These are phyloP conservation scores for Sporisorium scitamineum DNA, from an alignment of 1,284 basidiomycete genomes.

Conservation along the genomic window DNA sequence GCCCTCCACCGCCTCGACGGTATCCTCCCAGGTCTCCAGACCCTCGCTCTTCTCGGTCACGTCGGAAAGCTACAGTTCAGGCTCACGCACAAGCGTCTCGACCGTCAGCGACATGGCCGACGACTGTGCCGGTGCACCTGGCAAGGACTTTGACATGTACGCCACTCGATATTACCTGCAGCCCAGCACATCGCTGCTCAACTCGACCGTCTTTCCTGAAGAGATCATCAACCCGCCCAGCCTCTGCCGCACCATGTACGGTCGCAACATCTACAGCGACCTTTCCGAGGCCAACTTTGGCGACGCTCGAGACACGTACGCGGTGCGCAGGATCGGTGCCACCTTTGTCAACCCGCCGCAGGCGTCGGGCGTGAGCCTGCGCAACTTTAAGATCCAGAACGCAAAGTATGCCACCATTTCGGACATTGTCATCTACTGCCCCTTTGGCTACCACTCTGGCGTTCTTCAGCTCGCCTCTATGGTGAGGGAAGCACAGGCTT, in stretches of 20 bases:
- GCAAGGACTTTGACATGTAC: slow-evolving; percentile 9
- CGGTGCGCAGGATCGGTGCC: slow-evolving; percentile 31
- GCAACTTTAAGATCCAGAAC: slow-evolving; percentile 70
- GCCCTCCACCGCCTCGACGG: slow-evolving; percentile 49
- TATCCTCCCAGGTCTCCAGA: slow-evolving; percentile 43
- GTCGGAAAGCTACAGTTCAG: slow-evolving; percentile 34
- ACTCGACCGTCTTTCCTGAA: slow-evolving; percentile 56
- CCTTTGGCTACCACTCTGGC: slow-evolving; percentile 59
- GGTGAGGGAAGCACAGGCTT: slow-evolving; percentile 62
- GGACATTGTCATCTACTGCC: slow-evolving; percentile 85
- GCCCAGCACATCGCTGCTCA: slow-evolving; percentile 56
- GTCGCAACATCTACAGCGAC: slow-evolving; percentile 28
- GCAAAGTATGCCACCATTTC: slow-evolving; percentile 87
- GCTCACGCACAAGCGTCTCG: slow-evolving; percentile 45
- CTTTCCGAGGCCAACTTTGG: slow-evolving; percentile 25
- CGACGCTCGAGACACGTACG: slow-evolving; percentile 18
- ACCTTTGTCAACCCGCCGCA: slow-evolving; percentile 49
- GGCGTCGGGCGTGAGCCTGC: slow-evolving; percentile 59
- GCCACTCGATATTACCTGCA: slow-evolving; percentile 37
- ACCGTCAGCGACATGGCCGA: slow-evolving; percentile 40
- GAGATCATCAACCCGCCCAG: slow-evolving; percentile 54
- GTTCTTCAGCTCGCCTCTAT: slow-evolving; percentile 56
- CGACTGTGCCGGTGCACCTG: slow-evolving; percentile 12
- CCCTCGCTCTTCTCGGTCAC: slow-evolving; percentile 54
- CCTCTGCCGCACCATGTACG: slow-evolving; percentile 34